Conservation (phyloP, 257 asterid species). For the Nyctanthes arbortristis region DNA sequence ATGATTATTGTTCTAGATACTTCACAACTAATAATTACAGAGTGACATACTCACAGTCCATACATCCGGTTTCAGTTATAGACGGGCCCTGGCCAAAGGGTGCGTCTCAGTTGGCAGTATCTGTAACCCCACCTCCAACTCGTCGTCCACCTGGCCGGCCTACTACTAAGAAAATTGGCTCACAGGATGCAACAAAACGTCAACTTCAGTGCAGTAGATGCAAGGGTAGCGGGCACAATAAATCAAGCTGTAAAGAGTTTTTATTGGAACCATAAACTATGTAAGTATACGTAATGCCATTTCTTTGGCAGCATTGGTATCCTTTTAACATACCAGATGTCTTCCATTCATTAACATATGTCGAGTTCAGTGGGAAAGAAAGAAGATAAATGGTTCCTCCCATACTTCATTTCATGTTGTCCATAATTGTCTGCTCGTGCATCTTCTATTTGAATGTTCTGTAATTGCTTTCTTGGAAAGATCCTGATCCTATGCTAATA, state of each 20-base stretch:
- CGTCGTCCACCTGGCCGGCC: constrained; percentile 97
- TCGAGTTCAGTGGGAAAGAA: too few relatives aligned
- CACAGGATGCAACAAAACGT: constrained; percentile 65
- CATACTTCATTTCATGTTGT: background rate
- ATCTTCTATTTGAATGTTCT: background rate
- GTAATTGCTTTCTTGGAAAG: background rate
- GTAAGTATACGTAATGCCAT: constrained; percentile 26
- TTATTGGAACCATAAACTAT: constrained; percentile 42
- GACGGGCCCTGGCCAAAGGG: constrained; percentile 51
- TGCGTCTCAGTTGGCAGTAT: constrained; percentile 45
- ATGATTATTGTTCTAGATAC: constrained; percentile 72
- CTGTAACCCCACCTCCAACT: constrained; percentile 80
- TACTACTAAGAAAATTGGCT: constrained; percentile 62
- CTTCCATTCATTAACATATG: background rate
- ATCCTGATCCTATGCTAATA: background rate
- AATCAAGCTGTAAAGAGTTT: constrained; percentile 88
- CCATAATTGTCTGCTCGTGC: background rate
- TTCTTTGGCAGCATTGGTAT: constrained; percentile 16
- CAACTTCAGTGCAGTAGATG: constrained; percentile 92
- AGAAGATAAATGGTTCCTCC: too few relatives aligned
- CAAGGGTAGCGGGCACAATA: constrained; percentile 94
- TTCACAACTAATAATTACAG: constrained; percentile 68
- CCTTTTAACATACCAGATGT: constrained; percentile 11
- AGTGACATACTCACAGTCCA: constrained; percentile 66
- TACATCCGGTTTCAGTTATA: constrained; percentile 55